phyloP scores from a whole-genome alignment of 768 basidiomycete genomes.

The Leccinum aurantiacum region DNA sequence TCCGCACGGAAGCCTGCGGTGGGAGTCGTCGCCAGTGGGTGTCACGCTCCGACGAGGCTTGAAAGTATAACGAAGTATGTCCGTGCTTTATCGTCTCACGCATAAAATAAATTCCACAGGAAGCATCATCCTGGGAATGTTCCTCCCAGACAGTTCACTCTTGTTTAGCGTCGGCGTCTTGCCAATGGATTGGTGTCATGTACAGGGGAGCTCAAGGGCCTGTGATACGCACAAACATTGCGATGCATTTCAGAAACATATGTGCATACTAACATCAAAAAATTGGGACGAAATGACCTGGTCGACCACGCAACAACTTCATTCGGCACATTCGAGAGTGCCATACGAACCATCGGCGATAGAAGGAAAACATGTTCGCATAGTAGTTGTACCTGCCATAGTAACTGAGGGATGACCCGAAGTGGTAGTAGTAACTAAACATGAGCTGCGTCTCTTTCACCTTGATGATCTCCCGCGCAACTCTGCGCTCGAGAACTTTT shows the following conservation, averaged over 20 bases:
- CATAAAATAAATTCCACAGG: neutral
- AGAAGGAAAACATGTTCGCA: neutral
- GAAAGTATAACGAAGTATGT: neutral
- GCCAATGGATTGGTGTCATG: neutral
- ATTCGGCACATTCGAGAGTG: neutral
- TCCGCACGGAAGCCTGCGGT: no score
- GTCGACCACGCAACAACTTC: neutral
- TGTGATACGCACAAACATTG: neutral
- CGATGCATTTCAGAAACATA: neutral
- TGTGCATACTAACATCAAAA: neutral
- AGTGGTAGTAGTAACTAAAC: no score
- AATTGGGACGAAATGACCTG: neutral
- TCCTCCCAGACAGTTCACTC: neutral
- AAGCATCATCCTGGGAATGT: neutral
- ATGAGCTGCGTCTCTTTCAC: neutral
- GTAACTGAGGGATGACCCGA: no score
- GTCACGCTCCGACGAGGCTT: no score
- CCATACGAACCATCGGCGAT: neutral
- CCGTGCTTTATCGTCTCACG: neutral
- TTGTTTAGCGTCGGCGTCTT: neutral
- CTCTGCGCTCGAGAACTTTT: conserved; percentile 1
- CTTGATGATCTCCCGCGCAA: conserved; percentile 10
- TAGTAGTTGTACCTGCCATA: no score
- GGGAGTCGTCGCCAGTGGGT: no score
- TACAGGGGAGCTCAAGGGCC: neutral